phyloP scores from a whole-genome alignment of 1,284 basidiomycete genomes.

The Austroboletus niveus region DNA sequence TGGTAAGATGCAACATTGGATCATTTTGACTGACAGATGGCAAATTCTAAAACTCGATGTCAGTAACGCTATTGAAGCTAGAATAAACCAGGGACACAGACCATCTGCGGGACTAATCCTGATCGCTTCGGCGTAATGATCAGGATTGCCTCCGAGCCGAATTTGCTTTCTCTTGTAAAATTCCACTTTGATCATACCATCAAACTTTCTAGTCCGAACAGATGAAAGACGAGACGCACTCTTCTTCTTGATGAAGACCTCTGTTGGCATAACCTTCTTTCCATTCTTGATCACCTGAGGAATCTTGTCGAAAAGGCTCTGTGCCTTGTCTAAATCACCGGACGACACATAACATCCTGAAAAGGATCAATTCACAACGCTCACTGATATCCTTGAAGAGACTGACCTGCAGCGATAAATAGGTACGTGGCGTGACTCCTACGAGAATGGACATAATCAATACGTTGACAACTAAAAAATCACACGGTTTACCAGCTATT shows the following conservation, averaged over 20 bases:
- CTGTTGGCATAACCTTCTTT: conserved; percentile 70
- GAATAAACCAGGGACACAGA: conserved; percentile 30
- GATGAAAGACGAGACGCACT: conserved; percentile 21
- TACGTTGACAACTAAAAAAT: neutral
- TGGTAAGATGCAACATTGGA: neutral
- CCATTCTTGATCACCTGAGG: conserved; percentile 56
- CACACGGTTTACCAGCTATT: conserved; percentile 58
- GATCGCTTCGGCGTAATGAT: conserved; percentile 50
- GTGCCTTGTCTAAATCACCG: conserved; percentile 51
- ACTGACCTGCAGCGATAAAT: conserved; percentile 63
- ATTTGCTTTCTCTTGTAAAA: conserved; percentile 71
- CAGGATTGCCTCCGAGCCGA: conserved; percentile 49
- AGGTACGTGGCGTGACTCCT: conserved; percentile 79
- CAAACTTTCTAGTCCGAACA: neutral
- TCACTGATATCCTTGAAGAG: neutral
- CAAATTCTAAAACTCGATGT: conserved; percentile 44
- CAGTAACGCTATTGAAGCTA: neutral
- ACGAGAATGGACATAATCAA: conserved; percentile 1
- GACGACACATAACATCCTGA: conserved; percentile 60
- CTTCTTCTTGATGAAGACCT: conserved; percentile 76
- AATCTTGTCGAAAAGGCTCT: conserved; percentile 59
- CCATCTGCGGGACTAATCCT: conserved; percentile 69
- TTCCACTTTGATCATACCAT: conserved; percentile 46
- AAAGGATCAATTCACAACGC: conserved; percentile 1
- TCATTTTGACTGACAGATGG: conserved; percentile 47